phyloP scores from a whole-genome alignment of 2,329 filamentous ascomycete genomes.

The Ceratocystis eucalypticola region DNA sequence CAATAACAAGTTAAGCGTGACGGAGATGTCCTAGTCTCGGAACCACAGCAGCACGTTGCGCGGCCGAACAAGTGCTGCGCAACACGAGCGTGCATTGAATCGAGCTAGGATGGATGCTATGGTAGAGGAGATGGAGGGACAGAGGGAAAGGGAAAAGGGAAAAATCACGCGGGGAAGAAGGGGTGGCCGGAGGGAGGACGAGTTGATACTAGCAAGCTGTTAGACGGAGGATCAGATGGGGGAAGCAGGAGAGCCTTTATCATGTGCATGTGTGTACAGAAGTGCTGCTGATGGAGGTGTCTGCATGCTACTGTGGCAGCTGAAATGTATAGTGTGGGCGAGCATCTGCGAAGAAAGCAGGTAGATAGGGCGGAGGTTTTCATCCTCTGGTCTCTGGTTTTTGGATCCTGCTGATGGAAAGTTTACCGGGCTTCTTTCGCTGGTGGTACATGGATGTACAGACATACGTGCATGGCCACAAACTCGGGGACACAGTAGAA shows the following conservation, averaged over 20 bases:
- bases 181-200: neutral
- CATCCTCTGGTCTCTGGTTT: neutral
- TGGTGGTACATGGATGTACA: neutral
- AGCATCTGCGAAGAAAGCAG: neutral
- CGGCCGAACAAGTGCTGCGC: neutral
- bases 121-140: neutral
- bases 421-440: neutral
- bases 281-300: neutral
- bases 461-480: neutral
- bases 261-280: neutral
- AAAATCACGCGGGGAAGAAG: neutral
- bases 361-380: too few relatives aligned
- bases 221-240: too few relatives aligned
- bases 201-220: too few relatives aligned
- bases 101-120: neutral
- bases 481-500: neutral
- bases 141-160: neutral
- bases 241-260: too few relatives aligned
- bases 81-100: neutral
- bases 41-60: neutral
- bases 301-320: slow-evolving; percentile 4
- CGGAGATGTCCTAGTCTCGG: too few relatives aligned
- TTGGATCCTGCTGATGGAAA: neutral
- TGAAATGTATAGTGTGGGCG: neutral
- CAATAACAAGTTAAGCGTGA: too few relatives aligned